A percentile compares a stretch with the other conserved stretches of the same genome.
These are phyloP conservation scores for Leonotis leonurus DNA, from an alignment of 257 asterid genomes.

Conservation along the genomic window DNA sequence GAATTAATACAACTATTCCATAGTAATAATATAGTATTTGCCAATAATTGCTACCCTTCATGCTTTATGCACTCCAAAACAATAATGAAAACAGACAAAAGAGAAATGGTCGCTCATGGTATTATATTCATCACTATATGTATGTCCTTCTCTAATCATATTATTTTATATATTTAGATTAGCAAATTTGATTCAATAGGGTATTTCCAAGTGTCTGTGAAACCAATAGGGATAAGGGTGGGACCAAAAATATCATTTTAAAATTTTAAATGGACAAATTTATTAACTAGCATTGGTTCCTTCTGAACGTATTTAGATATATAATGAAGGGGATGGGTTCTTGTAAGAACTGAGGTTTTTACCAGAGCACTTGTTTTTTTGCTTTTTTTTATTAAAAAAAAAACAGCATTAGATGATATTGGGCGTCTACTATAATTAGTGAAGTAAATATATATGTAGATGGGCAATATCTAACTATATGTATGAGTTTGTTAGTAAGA, in stretches of 20 bases:
- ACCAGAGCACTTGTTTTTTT: no score
- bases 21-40: background rate
- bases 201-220: slow-evolving; percentile 15
- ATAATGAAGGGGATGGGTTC: background rate
- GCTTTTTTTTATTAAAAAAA: no score
- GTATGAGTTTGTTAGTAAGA: background rate
- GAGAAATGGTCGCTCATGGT: slow-evolving; percentile 8
- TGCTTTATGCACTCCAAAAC: background rate
- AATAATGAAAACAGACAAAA: no score
- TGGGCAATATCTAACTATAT: background rate
- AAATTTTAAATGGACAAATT: background rate
- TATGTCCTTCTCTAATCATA: background rate
- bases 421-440: background rate
- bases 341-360: no score
- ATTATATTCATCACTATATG: slow-evolving; percentile 4
- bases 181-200: slow-evolving; percentile 11
- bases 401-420: no score
- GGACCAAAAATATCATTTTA: slow-evolving; percentile 4
- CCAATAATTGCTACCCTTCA: slow-evolving; percentile 6
- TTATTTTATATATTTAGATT: background rate
- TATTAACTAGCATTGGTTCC: background rate
- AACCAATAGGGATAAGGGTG: slow-evolving; percentile 5
- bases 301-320: background rate
- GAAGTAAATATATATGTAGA: background rate
- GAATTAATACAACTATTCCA: slow-evolving; percentile 6